Conservation (phyloP, 2,329 filamentous ascomycete species). For the Fusarium duplospermum region DNA sequence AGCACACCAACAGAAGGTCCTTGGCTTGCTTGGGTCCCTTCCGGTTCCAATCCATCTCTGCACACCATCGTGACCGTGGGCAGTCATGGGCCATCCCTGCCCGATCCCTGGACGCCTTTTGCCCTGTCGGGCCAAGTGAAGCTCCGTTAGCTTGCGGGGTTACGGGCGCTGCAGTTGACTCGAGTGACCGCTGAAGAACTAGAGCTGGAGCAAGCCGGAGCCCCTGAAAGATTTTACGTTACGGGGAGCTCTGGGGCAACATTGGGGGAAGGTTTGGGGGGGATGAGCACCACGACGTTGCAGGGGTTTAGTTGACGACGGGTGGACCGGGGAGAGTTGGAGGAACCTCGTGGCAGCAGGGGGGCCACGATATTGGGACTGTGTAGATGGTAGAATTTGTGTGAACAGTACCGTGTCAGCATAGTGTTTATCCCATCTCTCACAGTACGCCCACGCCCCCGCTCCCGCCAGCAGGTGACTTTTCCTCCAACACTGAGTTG, state of each 20-base stretch:
- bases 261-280: conserved; percentile 21
- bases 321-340: background rate
- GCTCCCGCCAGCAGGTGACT: conserved; percentile 32
- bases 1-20: conserved; percentile 34
- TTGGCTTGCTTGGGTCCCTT: conserved; percentile 10
- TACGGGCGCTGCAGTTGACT: conserved; percentile 28
- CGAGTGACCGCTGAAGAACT: conserved; percentile 13
- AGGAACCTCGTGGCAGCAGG: conserved; percentile 9
- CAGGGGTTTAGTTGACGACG: conserved; percentile 15
- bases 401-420: background rate
- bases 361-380: background rate
- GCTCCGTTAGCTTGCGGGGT: conserved; percentile 41
- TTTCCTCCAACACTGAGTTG: conserved; percentile 13
- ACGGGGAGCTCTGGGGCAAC: conserved; percentile 2
- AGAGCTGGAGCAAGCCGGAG: background rate
- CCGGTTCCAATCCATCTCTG: conserved; percentile 29
- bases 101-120: conserved; percentile 35
- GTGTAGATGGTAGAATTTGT: background rate
- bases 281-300: conserved; percentile 18
- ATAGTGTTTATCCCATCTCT: conserved; percentile 1
- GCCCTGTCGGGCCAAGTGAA: conserved; percentile 37
- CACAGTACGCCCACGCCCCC: conserved; percentile 20
- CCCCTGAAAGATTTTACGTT: background rate
- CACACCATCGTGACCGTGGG: conserved; percentile 45
- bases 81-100: conserved; percentile 39